These are phyloP conservation scores for Smithsoniella earleae DNA, from an alignment of 163 green algal species.

Conservation along the genomic window DNA sequence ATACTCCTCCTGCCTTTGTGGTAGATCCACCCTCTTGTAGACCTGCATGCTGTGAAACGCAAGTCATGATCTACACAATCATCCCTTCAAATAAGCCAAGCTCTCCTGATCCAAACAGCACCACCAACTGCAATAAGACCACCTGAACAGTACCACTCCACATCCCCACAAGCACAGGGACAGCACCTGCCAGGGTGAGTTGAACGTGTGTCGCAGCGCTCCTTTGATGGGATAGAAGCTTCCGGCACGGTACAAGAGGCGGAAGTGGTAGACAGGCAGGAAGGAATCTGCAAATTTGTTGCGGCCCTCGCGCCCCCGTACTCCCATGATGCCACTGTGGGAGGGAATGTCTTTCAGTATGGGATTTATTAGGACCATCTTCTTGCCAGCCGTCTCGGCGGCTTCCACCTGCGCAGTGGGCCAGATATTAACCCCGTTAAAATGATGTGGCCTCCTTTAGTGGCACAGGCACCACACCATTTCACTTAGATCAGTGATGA, in stretches of 20 bases:
- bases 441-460: slow-evolving; percentile 39
- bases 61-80: no score
- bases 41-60: no score
- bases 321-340: slow-evolving; percentile 47
- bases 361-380: slow-evolving; percentile 52
- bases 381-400: slow-evolving; percentile 40
- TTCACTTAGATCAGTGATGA: slow-evolving; percentile 43
- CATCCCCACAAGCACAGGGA: no score
- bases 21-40: slow-evolving; percentile 16
- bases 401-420: slow-evolving; percentile 41
- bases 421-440: slow-evolving; percentile 32
- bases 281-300: slow-evolving; percentile 56
- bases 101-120: no score
- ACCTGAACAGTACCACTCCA: no score
- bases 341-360: slow-evolving; percentile 50
- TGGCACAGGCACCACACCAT: no score
- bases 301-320: slow-evolving; percentile 50
- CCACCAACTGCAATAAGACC: no score
- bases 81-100: no score
- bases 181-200: slow-evolving; percentile 44
- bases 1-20: slow-evolving; percentile 8
- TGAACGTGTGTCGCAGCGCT: slow-evolving; percentile 48
- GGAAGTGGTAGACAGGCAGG: slow-evolving; percentile 59
- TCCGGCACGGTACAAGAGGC: slow-evolving; percentile 56
- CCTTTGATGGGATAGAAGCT: slow-evolving; percentile 67